Conservation (phyloP, 768 basidiomycete species). For the Tulasnella sp. region DNA sequence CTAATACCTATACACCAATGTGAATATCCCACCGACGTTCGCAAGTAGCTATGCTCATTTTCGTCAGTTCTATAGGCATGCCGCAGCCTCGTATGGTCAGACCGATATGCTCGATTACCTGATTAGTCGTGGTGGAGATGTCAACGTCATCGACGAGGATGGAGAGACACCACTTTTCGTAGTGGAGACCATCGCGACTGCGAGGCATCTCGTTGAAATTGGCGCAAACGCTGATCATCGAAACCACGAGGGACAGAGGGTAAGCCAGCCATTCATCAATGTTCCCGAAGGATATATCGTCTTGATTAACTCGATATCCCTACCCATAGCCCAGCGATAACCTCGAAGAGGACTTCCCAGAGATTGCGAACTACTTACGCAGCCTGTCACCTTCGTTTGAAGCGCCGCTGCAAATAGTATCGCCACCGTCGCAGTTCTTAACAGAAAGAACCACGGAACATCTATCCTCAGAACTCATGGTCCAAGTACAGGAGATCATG, state of each 20-base stretch:
- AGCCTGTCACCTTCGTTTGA: conserved; percentile 22
- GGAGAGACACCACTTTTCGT: conserved; percentile 89
- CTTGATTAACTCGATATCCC: not conserved
- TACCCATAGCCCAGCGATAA: conserved; percentile 51
- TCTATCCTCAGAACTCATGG: conserved; percentile 56
- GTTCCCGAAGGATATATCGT: not conserved
- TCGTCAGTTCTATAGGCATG: conserved; percentile 48
- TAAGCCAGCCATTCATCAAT: conserved; percentile 31
- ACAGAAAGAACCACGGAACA: conserved; percentile 59
- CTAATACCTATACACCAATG: conserved; percentile 75
- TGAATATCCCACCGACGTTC: conserved; percentile 22
- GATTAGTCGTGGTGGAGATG: conserved; percentile 70
- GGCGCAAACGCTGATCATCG: conserved; percentile 53
- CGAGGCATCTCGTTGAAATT: conserved; percentile 63
- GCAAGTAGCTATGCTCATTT: not conserved
- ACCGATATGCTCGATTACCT: conserved; percentile 66
- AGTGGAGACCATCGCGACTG: conserved; percentile 70
- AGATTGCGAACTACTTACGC: conserved; percentile 52
- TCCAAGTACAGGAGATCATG: conserved; percentile 57
- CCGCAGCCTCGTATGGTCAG: conserved; percentile 87
- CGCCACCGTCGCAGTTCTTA: conserved; percentile 42
- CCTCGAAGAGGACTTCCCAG: conserved; percentile 58
- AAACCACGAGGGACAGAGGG: conserved; percentile 67
- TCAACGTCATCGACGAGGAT: conserved; percentile 75
- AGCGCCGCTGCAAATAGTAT: conserved; percentile 17